Evolutionary conservation across 768 basidiomycete genomes (phyloP).

Genomic region (Lentinula guzmanii): DNA sequence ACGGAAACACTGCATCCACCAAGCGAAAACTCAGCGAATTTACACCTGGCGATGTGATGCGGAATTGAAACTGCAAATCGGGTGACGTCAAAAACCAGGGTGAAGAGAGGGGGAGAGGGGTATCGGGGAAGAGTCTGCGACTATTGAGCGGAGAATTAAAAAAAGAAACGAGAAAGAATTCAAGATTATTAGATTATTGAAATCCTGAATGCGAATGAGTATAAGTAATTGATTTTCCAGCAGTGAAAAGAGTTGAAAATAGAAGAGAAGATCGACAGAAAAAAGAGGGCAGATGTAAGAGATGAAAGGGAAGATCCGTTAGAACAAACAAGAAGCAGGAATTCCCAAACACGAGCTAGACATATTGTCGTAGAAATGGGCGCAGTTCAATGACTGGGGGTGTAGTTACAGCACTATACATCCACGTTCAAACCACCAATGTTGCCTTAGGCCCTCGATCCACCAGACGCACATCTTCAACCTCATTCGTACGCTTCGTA

Average conservation of each 20-base stretch:
- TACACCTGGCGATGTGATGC: background rate
- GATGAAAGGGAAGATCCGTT: background rate
- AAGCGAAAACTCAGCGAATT: background rate
- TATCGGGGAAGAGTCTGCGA: background rate
- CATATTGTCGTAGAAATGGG: background rate
- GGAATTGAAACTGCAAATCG: background rate
- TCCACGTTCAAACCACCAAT: conserved; percentile 35
- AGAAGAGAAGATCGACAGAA: background rate
- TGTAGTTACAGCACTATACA: conserved; percentile 6
- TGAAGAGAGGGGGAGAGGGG: background rate
- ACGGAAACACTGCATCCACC: background rate
- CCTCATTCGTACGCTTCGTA: conserved; percentile 71
- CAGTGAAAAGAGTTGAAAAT: too few species aligned
- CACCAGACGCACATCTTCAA: conserved; percentile 86
- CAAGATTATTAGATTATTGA: background rate
- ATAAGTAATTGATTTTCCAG: background rate
- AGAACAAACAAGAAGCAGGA: background rate
- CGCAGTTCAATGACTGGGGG: background rate
- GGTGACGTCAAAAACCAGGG: background rate
- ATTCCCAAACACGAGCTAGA: background rate
- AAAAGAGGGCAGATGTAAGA: background rate
- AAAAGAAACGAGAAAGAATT: background rate
- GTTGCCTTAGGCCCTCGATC: conserved; percentile 74
- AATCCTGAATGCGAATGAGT: background rate
- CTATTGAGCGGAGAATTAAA: background rate